These are phyloP conservation scores for Calonectria crousiana DNA, from an alignment of 2,329 filamentous ascomycete genomes.

Conservation along the genomic window DNA sequence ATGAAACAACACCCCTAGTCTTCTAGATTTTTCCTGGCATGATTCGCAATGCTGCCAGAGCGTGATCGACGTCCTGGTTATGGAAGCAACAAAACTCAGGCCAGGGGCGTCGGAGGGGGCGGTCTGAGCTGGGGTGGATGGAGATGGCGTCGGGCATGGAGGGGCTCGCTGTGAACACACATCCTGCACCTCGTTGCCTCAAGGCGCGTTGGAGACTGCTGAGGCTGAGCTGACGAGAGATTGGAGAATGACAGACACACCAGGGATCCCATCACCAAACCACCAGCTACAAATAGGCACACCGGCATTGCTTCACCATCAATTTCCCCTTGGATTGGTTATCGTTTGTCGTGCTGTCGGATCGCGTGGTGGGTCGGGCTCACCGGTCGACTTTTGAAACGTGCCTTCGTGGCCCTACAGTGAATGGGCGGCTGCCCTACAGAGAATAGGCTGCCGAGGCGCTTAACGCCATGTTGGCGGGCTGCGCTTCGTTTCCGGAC, in stretches of 20 bases:
- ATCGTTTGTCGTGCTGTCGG: neutral
- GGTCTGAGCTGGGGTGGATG: conserved; percentile 19
- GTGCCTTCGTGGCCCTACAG: conserved; percentile 9
- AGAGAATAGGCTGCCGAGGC: neutral
- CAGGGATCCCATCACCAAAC: neutral
- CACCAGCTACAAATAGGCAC: neutral
- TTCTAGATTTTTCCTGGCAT: conserved; percentile 2
- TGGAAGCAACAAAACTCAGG: conserved; percentile 1
- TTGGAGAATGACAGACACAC: neutral
- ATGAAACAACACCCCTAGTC: neutral
- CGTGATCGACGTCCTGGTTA: conserved; percentile 17
- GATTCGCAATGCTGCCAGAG: neutral
- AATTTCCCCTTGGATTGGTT: neutral
- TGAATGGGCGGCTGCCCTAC: neutral
- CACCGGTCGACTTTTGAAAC: conserved; percentile 23
- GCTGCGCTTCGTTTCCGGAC: neutral
- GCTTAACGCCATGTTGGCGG: neutral
- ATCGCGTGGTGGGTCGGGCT: conserved; percentile 13
- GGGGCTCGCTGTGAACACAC: neutral
- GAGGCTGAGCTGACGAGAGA: conserved; percentile 3
- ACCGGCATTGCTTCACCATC: neutral
- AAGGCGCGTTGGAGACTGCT: neutral
- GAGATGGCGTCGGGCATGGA: conserved; percentile 13
- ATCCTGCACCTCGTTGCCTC: neutral
- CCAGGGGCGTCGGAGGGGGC: conserved; percentile 10